These are phyloP conservation scores for Aristolochia contorta DNA, from an alignment of 164 flowering plant genomes.

Conservation along the genomic window DNA sequence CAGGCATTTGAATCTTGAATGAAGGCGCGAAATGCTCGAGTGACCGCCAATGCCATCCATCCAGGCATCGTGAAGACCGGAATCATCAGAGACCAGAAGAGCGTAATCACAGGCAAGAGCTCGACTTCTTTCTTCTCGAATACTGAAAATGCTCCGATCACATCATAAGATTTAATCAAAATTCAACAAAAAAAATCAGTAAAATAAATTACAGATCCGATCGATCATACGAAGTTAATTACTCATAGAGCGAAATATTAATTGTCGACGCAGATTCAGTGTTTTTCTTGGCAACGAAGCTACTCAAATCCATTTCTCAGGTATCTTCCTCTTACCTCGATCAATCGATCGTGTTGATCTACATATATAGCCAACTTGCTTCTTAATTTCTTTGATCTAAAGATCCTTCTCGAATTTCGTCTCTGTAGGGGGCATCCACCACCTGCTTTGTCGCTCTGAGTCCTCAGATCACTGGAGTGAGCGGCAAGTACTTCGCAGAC, in stretches of 20 bases:
- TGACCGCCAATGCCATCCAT: conserved; percentile 85
- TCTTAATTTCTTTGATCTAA: neutral
- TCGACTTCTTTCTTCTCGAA: neutral
- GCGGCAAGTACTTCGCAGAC: conserved; percentile 81
- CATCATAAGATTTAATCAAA: neutral
- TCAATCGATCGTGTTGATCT: neutral
- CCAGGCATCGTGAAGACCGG: conserved; percentile 97
- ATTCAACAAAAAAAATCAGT: neutral
- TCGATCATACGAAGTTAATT: too few species aligned
- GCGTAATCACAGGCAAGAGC: conserved; percentile 63
- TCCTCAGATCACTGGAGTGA: conserved; percentile 44
- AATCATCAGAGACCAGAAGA: conserved; percentile 75
- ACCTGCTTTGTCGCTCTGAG: conserved; percentile 81
- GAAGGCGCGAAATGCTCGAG: conserved; percentile 75
- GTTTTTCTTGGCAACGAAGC: conserved; percentile 71
- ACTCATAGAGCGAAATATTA: neutral
- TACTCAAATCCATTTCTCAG: conserved; percentile 77
- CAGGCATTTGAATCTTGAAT: neutral
- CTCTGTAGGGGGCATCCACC: conserved; percentile 72
- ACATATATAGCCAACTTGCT: neutral
- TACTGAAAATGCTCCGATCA: neutral
- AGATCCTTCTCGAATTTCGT: neutral
- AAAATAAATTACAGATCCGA: neutral
- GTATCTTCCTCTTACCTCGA: conserved; percentile 23
- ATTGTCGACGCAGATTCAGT: conserved; percentile 58